Conservation (phyloP, 2,329 filamentous ascomycete genomes). For the Nemania sp. region DNA sequence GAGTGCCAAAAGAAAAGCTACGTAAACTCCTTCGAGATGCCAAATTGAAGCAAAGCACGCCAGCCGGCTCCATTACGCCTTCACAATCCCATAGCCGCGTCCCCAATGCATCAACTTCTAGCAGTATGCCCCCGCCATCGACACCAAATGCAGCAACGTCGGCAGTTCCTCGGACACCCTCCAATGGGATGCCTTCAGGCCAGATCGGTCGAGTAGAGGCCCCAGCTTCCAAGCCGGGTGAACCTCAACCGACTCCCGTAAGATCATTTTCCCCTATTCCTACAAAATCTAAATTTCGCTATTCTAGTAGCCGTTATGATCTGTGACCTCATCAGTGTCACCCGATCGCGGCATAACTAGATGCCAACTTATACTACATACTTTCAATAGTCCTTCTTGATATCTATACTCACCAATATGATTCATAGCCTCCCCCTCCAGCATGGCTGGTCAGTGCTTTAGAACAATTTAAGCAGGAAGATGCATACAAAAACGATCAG, state of each 20-base stretch:
- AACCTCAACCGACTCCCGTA: slow-evolving; percentile 70
- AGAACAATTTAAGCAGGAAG: slow-evolving; percentile 72
- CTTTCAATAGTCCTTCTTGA: slow-evolving; percentile 21
- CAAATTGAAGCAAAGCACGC: slow-evolving; percentile 56
- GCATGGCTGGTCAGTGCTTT: slow-evolving; percentile 84
- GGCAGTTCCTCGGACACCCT: slow-evolving; percentile 40
- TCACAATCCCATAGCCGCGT: slow-evolving; percentile 62
- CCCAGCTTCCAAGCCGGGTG: slow-evolving; percentile 69
- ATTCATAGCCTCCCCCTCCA: slow-evolving; percentile 80
- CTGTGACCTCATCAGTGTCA: slow-evolving; percentile 42
- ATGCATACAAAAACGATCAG: slow-evolving; percentile 78
- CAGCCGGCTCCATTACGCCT: slow-evolving; percentile 59
- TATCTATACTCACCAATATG: slow-evolving; percentile 45
- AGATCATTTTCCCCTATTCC: slow-evolving; percentile 54
- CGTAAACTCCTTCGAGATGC: slow-evolving; percentile 72
- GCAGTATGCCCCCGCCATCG: slow-evolving; percentile 52
- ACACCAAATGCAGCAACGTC: slow-evolving; percentile 49
- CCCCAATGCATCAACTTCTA: slow-evolving; percentile 56
- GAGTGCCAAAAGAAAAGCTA: slow-evolving; percentile 77
- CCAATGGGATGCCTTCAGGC: slow-evolving; percentile 56
- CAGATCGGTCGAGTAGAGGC: slow-evolving; percentile 77
- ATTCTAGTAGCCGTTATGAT: slow-evolving; percentile 51
- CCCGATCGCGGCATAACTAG: slow-evolving; percentile 33
- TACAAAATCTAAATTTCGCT: slow-evolving; percentile 45
- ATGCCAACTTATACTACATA: slow-evolving; percentile 30